Percentiles rank a stretch among this genome's conserved stretches.
Evolutionary conservation across 2,329 filamentous ascomycete genomes (phyloP).

Genomic region (Xylaria digitata): DNA sequence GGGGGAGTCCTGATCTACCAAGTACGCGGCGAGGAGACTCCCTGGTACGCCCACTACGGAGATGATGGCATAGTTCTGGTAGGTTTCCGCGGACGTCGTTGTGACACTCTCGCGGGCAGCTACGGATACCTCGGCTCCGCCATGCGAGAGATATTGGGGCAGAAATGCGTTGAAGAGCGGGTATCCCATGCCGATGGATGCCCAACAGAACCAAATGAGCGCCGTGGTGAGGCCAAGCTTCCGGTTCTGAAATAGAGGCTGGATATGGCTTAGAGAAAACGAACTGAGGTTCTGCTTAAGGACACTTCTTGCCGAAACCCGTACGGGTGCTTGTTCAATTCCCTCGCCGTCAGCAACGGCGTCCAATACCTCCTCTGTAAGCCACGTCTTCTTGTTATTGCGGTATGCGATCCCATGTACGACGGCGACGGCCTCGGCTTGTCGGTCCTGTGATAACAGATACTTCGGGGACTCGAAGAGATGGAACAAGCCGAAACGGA

Average conservation of each 20-base stretch:
- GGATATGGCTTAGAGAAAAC: slow-evolving; percentile 75
- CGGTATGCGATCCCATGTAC: slow-evolving; percentile 81
- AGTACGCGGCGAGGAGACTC: slow-evolving; percentile 77
- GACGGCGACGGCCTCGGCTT: slow-evolving; percentile 82
- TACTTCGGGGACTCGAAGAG: slow-evolving; percentile 90
- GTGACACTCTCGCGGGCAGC: slow-evolving; percentile 42
- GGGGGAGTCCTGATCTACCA: slow-evolving; percentile 73
- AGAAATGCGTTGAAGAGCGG: slow-evolving; percentile 91
- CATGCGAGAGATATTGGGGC: slow-evolving; percentile 82
- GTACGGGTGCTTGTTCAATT: slow-evolving; percentile 35
- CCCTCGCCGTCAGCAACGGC: slow-evolving; percentile 61
- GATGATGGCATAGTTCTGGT: slow-evolving; percentile 86
- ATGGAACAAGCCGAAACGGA: slow-evolving; percentile 83
- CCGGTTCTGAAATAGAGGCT: slow-evolving; percentile 70
- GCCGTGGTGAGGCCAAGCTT: slow-evolving; percentile 63
- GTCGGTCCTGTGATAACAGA: slow-evolving; percentile 78
- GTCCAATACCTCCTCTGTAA: slow-evolving; percentile 76
- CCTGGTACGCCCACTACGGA: slow-evolving; percentile 81
- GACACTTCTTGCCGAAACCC: slow-evolving; percentile 54
- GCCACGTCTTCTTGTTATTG: slow-evolving; percentile 77
- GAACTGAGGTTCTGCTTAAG: slow-evolving; percentile 70
- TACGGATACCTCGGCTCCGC: slow-evolving; percentile 55
- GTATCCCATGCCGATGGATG: slow-evolving; percentile 85
- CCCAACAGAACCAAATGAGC: slow-evolving; percentile 83
- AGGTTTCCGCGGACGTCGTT: slow-evolving; percentile 61